A percentile compares a stretch with the other conserved stretches of the same genome.
Conservation (phyloP, 257 asterid genomes). For the Lycium barbarum region DNA sequence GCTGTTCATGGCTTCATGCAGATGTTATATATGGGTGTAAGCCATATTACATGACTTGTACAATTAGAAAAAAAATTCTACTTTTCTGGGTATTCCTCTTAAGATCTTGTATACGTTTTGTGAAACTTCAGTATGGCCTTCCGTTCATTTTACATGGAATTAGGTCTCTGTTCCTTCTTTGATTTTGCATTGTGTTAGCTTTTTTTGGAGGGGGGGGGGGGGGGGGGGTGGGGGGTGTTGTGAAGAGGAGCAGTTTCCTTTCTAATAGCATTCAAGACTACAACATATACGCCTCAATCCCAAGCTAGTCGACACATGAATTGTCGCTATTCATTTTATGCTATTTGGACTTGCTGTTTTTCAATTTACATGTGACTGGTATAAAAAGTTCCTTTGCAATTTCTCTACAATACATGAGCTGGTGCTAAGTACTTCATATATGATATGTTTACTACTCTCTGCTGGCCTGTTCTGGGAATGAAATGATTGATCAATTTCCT, state of each 20-base stretch:
- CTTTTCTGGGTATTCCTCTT: background rate
- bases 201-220: too few relatives aligned
- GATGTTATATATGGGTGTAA: background rate
- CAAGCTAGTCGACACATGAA: too few relatives aligned
- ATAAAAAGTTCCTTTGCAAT: background rate
- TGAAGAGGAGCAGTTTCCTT: too few relatives aligned
- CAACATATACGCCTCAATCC: too few relatives aligned
- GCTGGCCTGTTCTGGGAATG: background rate
- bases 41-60: background rate
- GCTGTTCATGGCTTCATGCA: background rate
- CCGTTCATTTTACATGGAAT: constrained; percentile 20
- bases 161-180: background rate
- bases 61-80: background rate
- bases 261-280: too few relatives aligned
- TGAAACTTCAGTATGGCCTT: constrained; percentile 16
- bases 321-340: too few relatives aligned
- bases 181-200: too few relatives aligned
- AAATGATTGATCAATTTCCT: constrained; percentile 15
- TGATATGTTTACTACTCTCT: background rate
- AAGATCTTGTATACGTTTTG: background rate
- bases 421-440: background rate
- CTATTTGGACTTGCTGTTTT: background rate
- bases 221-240: too few relatives aligned
- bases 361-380: background rate
- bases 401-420: background rate